phyloP scores from a whole-genome alignment of 1,284 basidiomycete genomes.

The Chalciporus sp. region DNA sequence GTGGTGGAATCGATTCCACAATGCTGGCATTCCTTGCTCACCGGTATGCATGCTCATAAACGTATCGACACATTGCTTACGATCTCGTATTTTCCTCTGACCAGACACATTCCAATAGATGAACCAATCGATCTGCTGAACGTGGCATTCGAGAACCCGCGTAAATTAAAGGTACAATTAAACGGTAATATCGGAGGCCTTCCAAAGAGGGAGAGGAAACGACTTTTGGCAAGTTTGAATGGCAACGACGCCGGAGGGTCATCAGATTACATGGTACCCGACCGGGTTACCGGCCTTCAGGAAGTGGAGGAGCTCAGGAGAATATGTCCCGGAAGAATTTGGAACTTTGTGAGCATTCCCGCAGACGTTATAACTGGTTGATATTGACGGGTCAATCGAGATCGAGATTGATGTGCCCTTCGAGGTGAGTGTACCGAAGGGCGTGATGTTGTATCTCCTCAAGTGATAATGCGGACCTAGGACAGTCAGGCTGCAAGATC shows the following conservation, averaged over 20 bases:
- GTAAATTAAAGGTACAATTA: slow-evolving; percentile 55
- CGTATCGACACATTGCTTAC: slow-evolving; percentile 13
- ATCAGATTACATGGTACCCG: slow-evolving; percentile 75
- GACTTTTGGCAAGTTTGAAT: slow-evolving; percentile 17
- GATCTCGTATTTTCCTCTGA: slow-evolving; percentile 5
- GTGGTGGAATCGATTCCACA: slow-evolving; percentile 94
- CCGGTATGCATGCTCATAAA: slow-evolving; percentile 43
- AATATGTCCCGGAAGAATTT: slow-evolving; percentile 74
- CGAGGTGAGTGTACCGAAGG: slow-evolving; percentile 49
- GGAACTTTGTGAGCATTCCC: slow-evolving; percentile 78
- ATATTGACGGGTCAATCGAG: slow-evolving; percentile 36
- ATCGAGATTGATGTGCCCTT: slow-evolving; percentile 87
- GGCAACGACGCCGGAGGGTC: slow-evolving; percentile 3
- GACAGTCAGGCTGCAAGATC: slow-evolving; percentile 64
- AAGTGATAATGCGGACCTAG: slow-evolving; percentile 37
- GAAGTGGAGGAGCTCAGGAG: slow-evolving; percentile 76
- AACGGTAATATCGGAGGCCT: slow-evolving; percentile 49
- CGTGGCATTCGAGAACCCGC: slow-evolving; percentile 94
- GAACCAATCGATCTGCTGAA: slow-evolving; percentile 95
- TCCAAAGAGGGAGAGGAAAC: slow-evolving; percentile 46
- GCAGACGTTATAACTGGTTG: background rate
- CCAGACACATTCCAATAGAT: slow-evolving; percentile 65
- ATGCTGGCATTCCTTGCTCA: slow-evolving; percentile 82
- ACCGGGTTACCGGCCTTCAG: slow-evolving; percentile 79
- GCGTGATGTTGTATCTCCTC: background rate